A percentile compares a stretch with the other conserved stretches of the same genome.
These are phyloP conservation scores for Hirsutella minnesotensis DNA, from an alignment of 2,329 filamentous ascomycete species.

Conservation along the genomic window DNA sequence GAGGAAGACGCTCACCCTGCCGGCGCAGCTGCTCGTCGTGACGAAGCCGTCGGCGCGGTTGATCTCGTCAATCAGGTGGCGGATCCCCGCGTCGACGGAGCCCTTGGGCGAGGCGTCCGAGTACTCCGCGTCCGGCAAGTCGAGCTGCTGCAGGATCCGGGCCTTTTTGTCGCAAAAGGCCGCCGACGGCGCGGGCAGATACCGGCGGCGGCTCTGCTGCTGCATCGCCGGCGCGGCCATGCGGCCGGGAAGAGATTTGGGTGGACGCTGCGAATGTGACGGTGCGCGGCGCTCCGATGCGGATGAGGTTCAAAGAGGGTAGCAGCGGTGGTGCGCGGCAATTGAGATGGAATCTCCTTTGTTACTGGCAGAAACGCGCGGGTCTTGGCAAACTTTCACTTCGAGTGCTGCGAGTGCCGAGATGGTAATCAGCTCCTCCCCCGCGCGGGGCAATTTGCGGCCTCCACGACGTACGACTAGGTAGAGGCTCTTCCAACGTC, in stretches of 20 bases:
- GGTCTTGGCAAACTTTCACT: too few species aligned
- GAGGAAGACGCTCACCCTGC: constrained; percentile 75
- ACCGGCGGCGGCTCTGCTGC: neutral
- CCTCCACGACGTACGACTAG: too few species aligned
- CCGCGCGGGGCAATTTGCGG: too few species aligned
- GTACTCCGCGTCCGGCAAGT: constrained; percentile 58
- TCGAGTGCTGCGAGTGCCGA: too few species aligned
- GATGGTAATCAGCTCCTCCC: too few species aligned
- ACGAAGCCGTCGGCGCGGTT: constrained; percentile 66
- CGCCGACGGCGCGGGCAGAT: constrained; percentile 17
- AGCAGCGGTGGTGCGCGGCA: too few species aligned
- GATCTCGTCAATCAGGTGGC: constrained; percentile 64
- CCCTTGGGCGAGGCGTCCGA: constrained; percentile 83
- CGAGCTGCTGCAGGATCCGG: constrained; percentile 60
- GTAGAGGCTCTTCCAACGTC: too few species aligned
- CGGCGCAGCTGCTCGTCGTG: constrained; percentile 88
- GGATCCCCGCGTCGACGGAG: constrained; percentile 68
- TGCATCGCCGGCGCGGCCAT: constrained; percentile 12
- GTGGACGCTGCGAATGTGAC: too few species aligned
- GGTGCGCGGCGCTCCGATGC: neutral
- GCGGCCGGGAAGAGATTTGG: neutral
- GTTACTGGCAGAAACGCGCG: too few species aligned
- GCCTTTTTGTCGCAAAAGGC: constrained; percentile 52
- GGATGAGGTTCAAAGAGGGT: neutral
- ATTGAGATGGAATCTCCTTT: too few species aligned